Evolutionary conservation across 129 eudicot genomes (phyloP).

Genomic region (Arctium lappa): DNA sequence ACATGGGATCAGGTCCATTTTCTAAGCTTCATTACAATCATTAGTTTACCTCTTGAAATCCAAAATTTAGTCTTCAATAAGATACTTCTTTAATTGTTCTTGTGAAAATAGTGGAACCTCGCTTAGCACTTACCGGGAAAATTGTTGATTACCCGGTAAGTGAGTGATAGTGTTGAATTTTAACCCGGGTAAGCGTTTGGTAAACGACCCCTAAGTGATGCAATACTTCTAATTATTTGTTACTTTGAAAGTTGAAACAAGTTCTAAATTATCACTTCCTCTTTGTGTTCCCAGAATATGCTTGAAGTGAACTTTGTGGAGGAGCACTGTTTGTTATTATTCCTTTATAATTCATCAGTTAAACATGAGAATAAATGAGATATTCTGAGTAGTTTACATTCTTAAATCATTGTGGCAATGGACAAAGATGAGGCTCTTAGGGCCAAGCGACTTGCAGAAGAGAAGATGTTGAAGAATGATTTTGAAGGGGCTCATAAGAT

Average conservation of each 20-base stretch:
- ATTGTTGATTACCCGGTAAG: too few species aligned
- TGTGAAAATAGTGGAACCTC: too few species aligned
- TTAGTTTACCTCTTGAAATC: too few species aligned
- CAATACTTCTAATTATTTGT: not conserved
- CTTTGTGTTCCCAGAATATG: conserved; percentile 25
- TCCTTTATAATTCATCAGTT: not conserved
- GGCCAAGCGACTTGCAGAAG: conserved; percentile 71
- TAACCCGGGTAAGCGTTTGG: too few species aligned
- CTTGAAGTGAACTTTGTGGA: conserved; percentile 13
- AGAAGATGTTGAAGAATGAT: conserved; percentile 66
- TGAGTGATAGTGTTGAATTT: too few species aligned
- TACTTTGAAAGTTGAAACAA: not conserved
- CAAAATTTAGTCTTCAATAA: too few species aligned
- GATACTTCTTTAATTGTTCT: too few species aligned
- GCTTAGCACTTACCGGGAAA: too few species aligned
- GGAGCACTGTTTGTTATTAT: conserved; percentile 1
- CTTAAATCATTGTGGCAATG: conserved; percentile 36
- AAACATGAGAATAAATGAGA: conserved; percentile 4
- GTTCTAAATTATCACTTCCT: not conserved
- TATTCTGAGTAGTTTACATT: conserved; percentile 19
- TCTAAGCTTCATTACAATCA: too few species aligned
- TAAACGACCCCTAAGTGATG: too few species aligned
- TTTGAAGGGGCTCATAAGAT: conserved; percentile 76
- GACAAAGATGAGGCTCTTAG: conserved; percentile 83
- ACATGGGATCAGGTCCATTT: too few species aligned